Base-by-base conservation (phyloP, 164 flowering plant species). In the Cinnamomum chago region DNA sequence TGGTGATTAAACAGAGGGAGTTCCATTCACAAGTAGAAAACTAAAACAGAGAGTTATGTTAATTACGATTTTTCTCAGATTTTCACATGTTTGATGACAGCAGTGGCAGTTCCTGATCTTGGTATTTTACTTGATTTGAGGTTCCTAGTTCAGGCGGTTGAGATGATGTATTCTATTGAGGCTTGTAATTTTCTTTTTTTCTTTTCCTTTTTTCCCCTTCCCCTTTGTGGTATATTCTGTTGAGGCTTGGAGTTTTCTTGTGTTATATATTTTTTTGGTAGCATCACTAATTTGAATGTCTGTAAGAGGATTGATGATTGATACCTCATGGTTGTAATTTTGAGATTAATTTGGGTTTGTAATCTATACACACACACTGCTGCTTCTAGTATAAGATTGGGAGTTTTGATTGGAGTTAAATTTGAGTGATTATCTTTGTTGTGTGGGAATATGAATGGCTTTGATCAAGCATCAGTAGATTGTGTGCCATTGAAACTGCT, bases 1-100 rank as follows among this genome's bases (percentile, higher is more conserved):
- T 81, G 85, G 83, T 72, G 74, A 6, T 69, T 62, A 74, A 60
- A 62, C 20, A n/a, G 10, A 1, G 47, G 47, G 47, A 40, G 47
- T 40, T 40, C 47, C 47, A 40, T 40, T 7, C 47, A 40, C 47
- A 40, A 40, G 47, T 9, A 40, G 47, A n/a, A 60, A 2, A n/a
- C n/a, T 25, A 62, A 62, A n/a, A 62, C 3, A 12, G 51, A 64
- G 23, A 27, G 28, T 13, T 25, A 27, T 28, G 28, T 27, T 15
- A 13, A 13, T 13, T 35, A 25, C 28, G 18, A 9, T 1, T 67
- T 28, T 20, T 67, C 51, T 52, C 55, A 15, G 50, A n/a, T 71
- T 76, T 30, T 14, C 24, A 22, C 28, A 55, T 67, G 22, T 72
- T 67, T 78, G 58, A 67, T 65, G 58, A 60, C 70, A n/a, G n/a